A percentile compares a stretch with the other conserved stretches of the same genome.
Conservation (phyloP, 441 rosid genomes). For the Eugenia klotzschiana region DNA sequence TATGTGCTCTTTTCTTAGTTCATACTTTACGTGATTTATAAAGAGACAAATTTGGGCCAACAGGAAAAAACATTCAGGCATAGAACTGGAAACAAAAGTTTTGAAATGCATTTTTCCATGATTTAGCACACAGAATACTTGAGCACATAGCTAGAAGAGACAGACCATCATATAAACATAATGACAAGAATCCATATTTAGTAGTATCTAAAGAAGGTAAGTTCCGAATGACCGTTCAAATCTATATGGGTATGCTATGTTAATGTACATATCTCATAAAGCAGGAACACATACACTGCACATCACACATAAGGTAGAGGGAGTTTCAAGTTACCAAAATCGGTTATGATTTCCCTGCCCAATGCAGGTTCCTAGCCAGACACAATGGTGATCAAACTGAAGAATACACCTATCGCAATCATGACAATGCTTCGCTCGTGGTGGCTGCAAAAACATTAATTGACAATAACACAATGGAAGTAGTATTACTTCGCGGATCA, state of each 20-base stretch:
- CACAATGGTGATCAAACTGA: slow-evolving; percentile 12
- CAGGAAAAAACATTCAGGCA: background rate
- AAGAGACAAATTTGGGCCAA: background rate
- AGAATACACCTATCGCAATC: slow-evolving; percentile 8
- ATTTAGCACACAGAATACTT: background rate
- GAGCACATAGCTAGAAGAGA: background rate
- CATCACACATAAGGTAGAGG: background rate
- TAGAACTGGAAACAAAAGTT: background rate
- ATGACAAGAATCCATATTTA: background rate
- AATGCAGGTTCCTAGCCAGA: slow-evolving; percentile 10
- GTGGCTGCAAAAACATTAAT: slow-evolving; percentile 4
- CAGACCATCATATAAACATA: background rate
- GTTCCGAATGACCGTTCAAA: background rate
- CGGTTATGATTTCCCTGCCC: slow-evolving; percentile 6
- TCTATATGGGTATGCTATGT: background rate
- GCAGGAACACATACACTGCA: background rate
- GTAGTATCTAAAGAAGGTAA: background rate
- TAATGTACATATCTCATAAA: background rate
- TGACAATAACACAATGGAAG: background rate
- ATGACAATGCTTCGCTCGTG: slow-evolving; percentile 10
- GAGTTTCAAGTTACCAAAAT: slow-evolving; percentile 3
- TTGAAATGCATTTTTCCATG: background rate
- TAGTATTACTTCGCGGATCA: background rate
- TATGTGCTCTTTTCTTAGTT: background rate
- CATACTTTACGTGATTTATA: background rate